Percentiles rank a stretch among this genome's conserved stretches.
phyloP scores from a whole-genome alignment of 2,329 filamentous ascomycete genomes.

The Nigrospora sphaerica region DNA sequence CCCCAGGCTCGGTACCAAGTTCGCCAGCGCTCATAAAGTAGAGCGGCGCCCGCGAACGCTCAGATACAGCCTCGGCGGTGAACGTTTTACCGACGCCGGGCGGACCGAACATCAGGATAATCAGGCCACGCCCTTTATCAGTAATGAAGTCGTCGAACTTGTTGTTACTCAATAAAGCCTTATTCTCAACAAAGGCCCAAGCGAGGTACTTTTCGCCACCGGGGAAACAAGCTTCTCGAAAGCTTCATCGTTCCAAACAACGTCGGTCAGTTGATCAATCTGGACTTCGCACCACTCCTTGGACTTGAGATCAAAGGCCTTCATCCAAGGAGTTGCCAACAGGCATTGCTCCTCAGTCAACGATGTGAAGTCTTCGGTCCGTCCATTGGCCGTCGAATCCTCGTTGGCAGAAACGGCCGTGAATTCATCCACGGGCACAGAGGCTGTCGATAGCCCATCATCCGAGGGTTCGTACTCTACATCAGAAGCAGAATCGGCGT shows the following conservation, averaged over 20 bases:
- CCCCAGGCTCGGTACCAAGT: conserved; percentile 14
- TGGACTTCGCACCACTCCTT: conserved; percentile 29
- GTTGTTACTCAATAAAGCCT: conserved; percentile 11
- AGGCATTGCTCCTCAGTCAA: conserved; percentile 27
- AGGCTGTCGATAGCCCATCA: too few species aligned
- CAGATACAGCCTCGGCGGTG: conserved; percentile 29
- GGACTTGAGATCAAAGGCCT: conserved; percentile 25
- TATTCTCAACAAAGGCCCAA: conserved; percentile 29
- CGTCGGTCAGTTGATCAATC: conserved; percentile 34
- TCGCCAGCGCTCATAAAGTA: conserved; percentile 23
- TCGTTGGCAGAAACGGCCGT: too few species aligned
- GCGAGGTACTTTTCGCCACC: conserved; percentile 43
- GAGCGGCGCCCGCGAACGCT: conserved; percentile 21
- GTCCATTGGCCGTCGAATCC: too few species aligned
- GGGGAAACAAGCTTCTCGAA: conserved; percentile 42
- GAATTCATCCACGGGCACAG: too few species aligned
- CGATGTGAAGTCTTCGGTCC: conserved; percentile 13
- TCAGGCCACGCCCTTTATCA: conserved; percentile 25
- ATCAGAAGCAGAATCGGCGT: too few species aligned
- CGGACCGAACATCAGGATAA: conserved; percentile 35
- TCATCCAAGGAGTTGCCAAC: conserved; percentile 26
- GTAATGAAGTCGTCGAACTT: conserved; percentile 6
- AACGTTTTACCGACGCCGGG: conserved; percentile 33
- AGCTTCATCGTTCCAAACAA: conserved; percentile 39
- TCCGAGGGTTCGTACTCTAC: too few species aligned